Evolutionary conservation across 805 yeast genomes (phyloP).

Genomic region (Torulaspora indica): DNA sequence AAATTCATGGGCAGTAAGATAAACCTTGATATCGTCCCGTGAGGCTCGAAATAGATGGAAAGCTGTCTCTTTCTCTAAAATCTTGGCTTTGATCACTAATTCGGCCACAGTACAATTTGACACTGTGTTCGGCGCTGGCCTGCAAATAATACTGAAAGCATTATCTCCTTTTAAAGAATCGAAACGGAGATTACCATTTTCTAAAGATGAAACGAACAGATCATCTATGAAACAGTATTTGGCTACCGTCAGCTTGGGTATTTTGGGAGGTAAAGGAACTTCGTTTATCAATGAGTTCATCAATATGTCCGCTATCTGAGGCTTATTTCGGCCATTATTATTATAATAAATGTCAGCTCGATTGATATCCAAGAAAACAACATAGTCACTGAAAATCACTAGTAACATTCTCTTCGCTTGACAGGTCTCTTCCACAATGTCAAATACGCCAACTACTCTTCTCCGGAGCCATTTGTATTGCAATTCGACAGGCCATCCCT

Average conservation of each 20-base stretch:
- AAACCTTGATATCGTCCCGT: slow-evolving; percentile 41
- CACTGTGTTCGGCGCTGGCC: slow-evolving; percentile 22
- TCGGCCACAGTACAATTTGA: slow-evolving; percentile 62
- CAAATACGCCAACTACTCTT: slow-evolving; percentile 74
- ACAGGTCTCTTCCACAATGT: slow-evolving; percentile 38
- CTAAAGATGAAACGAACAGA: slow-evolving; percentile 45
- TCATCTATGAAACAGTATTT: slow-evolving; percentile 63
- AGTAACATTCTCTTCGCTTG: slow-evolving; percentile 48
- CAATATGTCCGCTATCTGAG: slow-evolving; percentile 69
- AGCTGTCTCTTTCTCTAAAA: slow-evolving; percentile 74
- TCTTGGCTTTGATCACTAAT: slow-evolving; percentile 54
- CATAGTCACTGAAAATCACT: slow-evolving; percentile 74
- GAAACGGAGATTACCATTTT: slow-evolving; percentile 19
- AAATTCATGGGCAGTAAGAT: slow-evolving; percentile 66
- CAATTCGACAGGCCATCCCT: slow-evolving; percentile 80
- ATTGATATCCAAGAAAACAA: slow-evolving; percentile 56
- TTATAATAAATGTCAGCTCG: slow-evolving; percentile 38
- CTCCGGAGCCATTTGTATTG: slow-evolving; percentile 87
- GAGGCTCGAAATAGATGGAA: slow-evolving; percentile 71
- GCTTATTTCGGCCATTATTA: slow-evolving; percentile 32
- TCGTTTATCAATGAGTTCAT: slow-evolving; percentile 90
- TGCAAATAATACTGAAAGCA: slow-evolving; percentile 26
- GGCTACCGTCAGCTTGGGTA: slow-evolving; percentile 66
- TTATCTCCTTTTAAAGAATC: slow-evolving; percentile 24
- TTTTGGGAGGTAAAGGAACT: slow-evolving; percentile 57